phyloP scores from a whole-genome alignment of 169 alveolate species.

The Cryptosporidium ryanae region DNA sequence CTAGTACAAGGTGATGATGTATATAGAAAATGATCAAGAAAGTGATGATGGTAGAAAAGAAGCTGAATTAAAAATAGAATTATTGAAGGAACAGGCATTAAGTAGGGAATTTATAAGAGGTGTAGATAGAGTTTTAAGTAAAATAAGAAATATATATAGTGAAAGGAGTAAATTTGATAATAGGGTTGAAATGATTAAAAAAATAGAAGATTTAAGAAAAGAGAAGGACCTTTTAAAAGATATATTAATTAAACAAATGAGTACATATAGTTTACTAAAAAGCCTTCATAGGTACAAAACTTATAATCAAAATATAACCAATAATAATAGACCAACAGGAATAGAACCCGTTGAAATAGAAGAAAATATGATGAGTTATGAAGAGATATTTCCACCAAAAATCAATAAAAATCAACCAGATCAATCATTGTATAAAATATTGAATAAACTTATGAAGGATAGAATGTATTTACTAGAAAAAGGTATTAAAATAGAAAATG shows the following conservation, averaged over 20 bases:
- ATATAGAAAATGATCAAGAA: constrained; percentile 48
- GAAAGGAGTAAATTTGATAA: constrained; percentile 5
- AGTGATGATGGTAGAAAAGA: constrained; percentile 14
- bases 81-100: constrained; percentile 29
- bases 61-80: constrained; percentile 47
- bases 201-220: constrained; percentile 7
- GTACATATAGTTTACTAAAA: constrained; percentile 25
- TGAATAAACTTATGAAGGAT: constrained; percentile 21
- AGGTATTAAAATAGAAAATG: constrained; percentile 9
- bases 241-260: constrained; percentile 28
- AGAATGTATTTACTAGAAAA: not conserved
- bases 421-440: constrained; percentile 2
- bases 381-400: constrained; percentile 5
- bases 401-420: not conserved
- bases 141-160: constrained; percentile 25
- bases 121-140: constrained; percentile 23
- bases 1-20: constrained; percentile 37
- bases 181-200: not conserved
- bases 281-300: constrained; percentile 4
- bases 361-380: constrained; percentile 36
- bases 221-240: constrained; percentile 42
- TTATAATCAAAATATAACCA: too few species aligned
- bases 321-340: not conserved
- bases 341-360: constrained; percentile 9
- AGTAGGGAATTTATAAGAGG: constrained; percentile 38